A percentile compares a stretch with the other conserved stretches of the same genome.
phyloP scores from a whole-genome alignment of 768 basidiomycete genomes.

The Serendipita sp. region DNA sequence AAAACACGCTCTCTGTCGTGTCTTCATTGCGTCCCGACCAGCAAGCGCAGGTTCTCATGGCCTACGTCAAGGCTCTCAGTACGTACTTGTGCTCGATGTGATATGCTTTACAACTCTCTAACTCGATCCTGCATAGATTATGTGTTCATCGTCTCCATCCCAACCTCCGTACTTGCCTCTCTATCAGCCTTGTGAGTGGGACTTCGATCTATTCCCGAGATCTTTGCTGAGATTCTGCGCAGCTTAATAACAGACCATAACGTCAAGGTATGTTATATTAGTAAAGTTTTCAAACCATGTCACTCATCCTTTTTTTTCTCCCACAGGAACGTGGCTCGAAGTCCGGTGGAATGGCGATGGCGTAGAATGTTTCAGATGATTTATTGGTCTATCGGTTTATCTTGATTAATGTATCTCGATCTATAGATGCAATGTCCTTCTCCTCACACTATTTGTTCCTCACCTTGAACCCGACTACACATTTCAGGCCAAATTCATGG shows the following conservation, averaged over 20 bases:
- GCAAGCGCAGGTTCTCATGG: background rate
- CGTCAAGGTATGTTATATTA: background rate
- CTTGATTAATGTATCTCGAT: background rate
- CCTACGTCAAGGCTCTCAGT: background rate
- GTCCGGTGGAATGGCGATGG: background rate
- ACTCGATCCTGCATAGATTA: background rate
- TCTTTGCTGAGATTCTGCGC: background rate
- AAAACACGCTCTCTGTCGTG: background rate
- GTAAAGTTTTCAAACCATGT: background rate
- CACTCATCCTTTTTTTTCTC: background rate
- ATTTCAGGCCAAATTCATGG: background rate
- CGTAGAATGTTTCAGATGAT: background rate
- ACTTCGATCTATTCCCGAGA: background rate
- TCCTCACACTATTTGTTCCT: too few species aligned
- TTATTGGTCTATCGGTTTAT: background rate
- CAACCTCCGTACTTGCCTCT: background rate
- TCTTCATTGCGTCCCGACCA: background rate
- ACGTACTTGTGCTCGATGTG: background rate
- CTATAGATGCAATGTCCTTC: background rate
- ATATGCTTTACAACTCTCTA: background rate
- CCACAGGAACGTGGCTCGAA: background rate
- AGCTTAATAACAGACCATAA: slow-evolving; percentile 1
- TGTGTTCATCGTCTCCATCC: background rate
- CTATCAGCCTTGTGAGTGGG: background rate
- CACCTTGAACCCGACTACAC: too few species aligned